These are phyloP conservation scores for Larix kaempferi DNA, from an alignment of 75 land plant species.

Conservation along the genomic window DNA sequence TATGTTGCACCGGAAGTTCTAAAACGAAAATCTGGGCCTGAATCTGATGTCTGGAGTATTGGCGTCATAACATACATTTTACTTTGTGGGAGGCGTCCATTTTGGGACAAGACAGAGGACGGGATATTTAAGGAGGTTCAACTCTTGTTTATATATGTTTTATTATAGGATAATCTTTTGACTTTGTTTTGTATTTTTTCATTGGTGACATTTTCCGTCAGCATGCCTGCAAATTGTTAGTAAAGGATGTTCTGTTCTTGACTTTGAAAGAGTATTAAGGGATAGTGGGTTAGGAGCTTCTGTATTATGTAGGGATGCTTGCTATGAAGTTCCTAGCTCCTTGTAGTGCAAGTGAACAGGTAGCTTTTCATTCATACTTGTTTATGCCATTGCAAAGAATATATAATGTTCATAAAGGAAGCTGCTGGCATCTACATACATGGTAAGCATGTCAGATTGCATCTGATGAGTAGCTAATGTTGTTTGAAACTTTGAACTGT, in stretches of 20 bases:
- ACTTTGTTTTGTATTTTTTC: neutral
- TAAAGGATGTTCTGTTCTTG: neutral
- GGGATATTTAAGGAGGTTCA: slow-evolving; percentile 94
- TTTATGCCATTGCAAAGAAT: too few species aligned
- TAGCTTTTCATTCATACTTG: neutral
- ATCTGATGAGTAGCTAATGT: too few species aligned
- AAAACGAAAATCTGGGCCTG: slow-evolving; percentile 91
- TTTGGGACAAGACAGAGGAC: slow-evolving; percentile 97
- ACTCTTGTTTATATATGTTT: neutral
- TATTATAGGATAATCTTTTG: neutral
- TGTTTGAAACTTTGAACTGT: too few species aligned
- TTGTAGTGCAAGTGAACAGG: neutral
- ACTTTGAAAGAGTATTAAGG: neutral
- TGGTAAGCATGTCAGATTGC: too few species aligned
- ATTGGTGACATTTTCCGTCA: neutral
- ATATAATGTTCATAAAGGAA: too few species aligned
- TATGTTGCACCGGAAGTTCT: slow-evolving; percentile 99
- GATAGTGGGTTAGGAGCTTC: neutral
- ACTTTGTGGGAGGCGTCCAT: slow-evolving; percentile 95
- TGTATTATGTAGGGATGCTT: neutral
- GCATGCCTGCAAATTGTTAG: neutral
- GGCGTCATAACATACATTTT: slow-evolving; percentile 96
- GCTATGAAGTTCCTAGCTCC: neutral
- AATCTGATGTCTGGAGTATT: slow-evolving; percentile 99
- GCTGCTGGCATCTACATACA: too few species aligned